Percentiles rank a stretch among this genome's conserved stretches.
Conservation (phyloP, 148 eudicot genomes). For the Polygonum aviculare region DNA sequence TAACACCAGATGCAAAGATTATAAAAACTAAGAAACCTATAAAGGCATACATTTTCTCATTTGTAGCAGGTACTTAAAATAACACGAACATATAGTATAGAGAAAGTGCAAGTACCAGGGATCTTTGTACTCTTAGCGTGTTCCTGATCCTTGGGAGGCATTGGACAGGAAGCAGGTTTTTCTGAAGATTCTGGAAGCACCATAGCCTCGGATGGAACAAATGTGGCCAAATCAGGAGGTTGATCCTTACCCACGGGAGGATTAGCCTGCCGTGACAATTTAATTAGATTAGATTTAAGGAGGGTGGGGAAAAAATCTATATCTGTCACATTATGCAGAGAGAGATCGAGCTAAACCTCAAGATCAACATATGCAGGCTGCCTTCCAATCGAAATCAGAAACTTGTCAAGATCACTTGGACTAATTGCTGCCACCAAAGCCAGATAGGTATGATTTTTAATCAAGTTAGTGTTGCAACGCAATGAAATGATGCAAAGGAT, state of each 20-base stretch:
- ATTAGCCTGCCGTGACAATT: constrained; percentile 41
- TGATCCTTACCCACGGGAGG: constrained; percentile 91
- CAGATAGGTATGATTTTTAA: neutral
- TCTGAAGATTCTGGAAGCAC: constrained; percentile 32
- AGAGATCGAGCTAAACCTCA: constrained; percentile 36
- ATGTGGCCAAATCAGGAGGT: constrained; percentile 85
- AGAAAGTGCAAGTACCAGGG: constrained; percentile 30
- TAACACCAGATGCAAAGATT: neutral
- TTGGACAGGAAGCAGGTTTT: constrained; percentile 31
- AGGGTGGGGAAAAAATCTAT: neutral
- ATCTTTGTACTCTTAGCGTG: constrained; percentile 9
- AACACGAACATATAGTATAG: neutral
- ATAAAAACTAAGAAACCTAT: neutral
- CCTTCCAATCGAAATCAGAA: constrained; percentile 23
- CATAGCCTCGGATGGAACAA: constrained; percentile 65
- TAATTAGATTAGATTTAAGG: neutral
- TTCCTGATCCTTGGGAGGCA: constrained; percentile 21
- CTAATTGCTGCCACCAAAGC: constrained; percentile 42
- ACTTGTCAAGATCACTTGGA: constrained; percentile 59
- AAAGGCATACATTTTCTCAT: neutral
- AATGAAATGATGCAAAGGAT: neutral
- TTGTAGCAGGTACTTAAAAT: neutral
- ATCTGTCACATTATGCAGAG: neutral
- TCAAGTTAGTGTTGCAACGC: neutral
- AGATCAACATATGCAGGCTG: constrained; percentile 68